A percentile compares a stretch with the other conserved stretches of the same genome.
phyloP scores from a whole-genome alignment of 2,329 filamentous ascomycete species.

The Keithomyces neogunnii region DNA sequence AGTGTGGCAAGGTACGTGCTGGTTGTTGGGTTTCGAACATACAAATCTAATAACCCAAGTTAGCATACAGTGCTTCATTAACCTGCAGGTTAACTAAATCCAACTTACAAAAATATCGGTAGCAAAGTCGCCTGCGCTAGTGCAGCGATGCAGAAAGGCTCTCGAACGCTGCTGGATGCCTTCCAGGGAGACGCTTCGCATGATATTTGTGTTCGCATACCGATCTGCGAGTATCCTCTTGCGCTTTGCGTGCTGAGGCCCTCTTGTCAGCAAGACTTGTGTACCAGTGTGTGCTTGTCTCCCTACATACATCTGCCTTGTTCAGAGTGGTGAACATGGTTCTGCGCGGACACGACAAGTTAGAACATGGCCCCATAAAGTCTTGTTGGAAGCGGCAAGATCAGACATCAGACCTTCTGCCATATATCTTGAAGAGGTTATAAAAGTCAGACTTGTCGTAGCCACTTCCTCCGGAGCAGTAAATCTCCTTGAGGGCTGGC shows the following conservation, averaged over 20 bases:
- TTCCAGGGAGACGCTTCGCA: conserved; percentile 43
- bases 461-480: conserved; percentile 51
- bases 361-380: neutral
- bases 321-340: conserved; percentile 53
- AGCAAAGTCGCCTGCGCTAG: conserved; percentile 20
- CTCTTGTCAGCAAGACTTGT: neutral
- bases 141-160: conserved; percentile 46
- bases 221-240: conserved; percentile 57
- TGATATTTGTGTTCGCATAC: conserved; percentile 61
- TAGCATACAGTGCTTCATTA: neutral
- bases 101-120: conserved; percentile 53
- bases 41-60: conserved; percentile 3
- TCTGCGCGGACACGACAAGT: conserved; percentile 19
- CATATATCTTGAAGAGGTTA: conserved; percentile 50
- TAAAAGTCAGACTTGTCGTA: conserved; percentile 61
- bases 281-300: neutral
- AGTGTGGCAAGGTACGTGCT: neutral
- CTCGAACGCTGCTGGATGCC: conserved; percentile 50
- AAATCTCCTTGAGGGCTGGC: conserved; percentile 35
- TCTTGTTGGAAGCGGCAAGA: neutral
- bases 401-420: conserved; percentile 34
- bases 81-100: too few relatives aligned
- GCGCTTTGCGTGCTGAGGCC: conserved; percentile 49
- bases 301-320: conserved; percentile 38
- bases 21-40: neutral